phyloP scores from a whole-genome alignment of 768 basidiomycete genomes.

The Tephrocybe sp. region DNA sequence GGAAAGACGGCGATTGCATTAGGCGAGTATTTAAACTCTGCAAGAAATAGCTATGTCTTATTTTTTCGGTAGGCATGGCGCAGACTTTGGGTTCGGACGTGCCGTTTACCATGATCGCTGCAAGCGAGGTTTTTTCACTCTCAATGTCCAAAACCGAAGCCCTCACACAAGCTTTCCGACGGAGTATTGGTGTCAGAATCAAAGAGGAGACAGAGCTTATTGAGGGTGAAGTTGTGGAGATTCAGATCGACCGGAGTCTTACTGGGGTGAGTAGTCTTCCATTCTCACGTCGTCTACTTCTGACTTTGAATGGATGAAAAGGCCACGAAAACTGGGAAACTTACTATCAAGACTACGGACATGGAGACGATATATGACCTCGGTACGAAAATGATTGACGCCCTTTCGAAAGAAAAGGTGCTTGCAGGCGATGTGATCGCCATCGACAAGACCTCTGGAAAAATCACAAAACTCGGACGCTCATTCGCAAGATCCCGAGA shows the following conservation, averaged over 20 bases:
- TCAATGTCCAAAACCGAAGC: slow-evolving; percentile 99
- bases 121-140: slow-evolving; percentile 95
- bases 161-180: slow-evolving; percentile 91
- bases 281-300: background rate
- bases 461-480: slow-evolving; percentile 92
- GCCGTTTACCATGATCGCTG: slow-evolving; percentile 97
- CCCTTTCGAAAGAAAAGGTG: slow-evolving; percentile 95
- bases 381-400: slow-evolving; percentile 99
- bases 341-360: slow-evolving; percentile 97
- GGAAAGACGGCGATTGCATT: slow-evolving; percentile 99
- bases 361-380: slow-evolving; percentile 99
- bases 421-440: slow-evolving; percentile 92
- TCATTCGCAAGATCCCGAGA: slow-evolving; percentile 97
- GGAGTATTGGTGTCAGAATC: slow-evolving; percentile 96
- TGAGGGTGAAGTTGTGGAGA: slow-evolving; percentile 97
- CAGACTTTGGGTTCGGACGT: slow-evolving; percentile 93
- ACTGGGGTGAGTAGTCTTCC: slow-evolving; percentile 68
- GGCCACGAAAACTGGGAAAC: slow-evolving; percentile 97
- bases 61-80: slow-evolving; percentile 74
- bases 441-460: slow-evolving; percentile 97
- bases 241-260: slow-evolving; percentile 95
- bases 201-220: slow-evolving; percentile 98
- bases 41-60: background rate
- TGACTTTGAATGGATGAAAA: slow-evolving; percentile 30
- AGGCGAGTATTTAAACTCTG: slow-evolving; percentile 46